These are phyloP conservation scores for Verticillium klebahnii DNA, from an alignment of 2,329 filamentous ascomycete species.

Conservation along the genomic window DNA sequence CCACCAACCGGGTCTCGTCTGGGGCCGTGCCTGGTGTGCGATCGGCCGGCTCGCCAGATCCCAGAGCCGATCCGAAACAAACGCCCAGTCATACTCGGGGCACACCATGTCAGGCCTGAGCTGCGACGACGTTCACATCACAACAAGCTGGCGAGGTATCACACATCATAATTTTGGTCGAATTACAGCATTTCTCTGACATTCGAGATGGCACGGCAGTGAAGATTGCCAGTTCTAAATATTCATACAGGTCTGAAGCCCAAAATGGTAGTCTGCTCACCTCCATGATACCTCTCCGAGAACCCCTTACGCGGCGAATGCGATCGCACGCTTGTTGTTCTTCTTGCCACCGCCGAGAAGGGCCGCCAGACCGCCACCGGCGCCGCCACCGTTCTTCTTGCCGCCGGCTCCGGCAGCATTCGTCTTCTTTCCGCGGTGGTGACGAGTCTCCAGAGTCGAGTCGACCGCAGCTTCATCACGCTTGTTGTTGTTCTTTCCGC, in stretches of 20 bases:
- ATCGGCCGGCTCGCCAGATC: neutral
- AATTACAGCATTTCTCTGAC: neutral
- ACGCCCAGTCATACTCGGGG: neutral
- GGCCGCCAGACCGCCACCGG: neutral
- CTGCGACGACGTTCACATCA: neutral
- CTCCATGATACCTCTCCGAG: neutral
- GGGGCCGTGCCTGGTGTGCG: neutral
- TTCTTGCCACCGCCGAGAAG: neutral
- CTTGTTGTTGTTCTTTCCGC: neutral
- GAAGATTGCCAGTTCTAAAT: neutral
- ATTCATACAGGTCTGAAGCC: neutral
- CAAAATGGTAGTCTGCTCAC: neutral
- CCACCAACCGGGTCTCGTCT: neutral
- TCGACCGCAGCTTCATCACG: neutral
- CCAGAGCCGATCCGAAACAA: neutral
- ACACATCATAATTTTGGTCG: neutral
- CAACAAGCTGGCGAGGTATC: neutral
- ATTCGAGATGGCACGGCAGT: neutral
- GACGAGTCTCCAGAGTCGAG: neutral
- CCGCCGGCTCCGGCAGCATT: neutral
- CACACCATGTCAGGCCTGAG: neutral
- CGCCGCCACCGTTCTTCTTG: neutral
- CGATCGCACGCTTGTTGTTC: slow-evolving; percentile 2
- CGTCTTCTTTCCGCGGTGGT: neutral
- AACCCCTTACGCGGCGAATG: neutral